Conservation (phyloP, 2,329 filamentous ascomycete species). For the Aspergillus pseudonomiae region DNA sequence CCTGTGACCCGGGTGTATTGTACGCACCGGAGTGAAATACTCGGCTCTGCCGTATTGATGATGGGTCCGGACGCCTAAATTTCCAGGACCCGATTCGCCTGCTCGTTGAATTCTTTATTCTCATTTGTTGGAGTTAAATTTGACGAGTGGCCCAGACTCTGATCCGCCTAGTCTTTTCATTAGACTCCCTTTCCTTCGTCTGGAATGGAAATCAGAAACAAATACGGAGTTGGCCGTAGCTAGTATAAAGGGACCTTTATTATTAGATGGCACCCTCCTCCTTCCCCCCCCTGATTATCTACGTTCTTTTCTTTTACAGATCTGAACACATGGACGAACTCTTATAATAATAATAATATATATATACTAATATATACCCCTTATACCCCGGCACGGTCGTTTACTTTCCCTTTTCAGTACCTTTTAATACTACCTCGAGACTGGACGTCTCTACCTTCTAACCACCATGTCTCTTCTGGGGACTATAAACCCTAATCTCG, state of each 20-base stretch:
- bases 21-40: background rate
- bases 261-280: constrained; percentile 6
- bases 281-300: constrained; percentile 5
- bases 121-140: constrained; percentile 2
- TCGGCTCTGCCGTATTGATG: background rate
- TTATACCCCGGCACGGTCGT: constrained; percentile 6
- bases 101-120: background rate
- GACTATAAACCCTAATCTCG: constrained; percentile 35
- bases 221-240: background rate
- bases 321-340: background rate
- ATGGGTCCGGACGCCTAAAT: constrained; percentile 5
- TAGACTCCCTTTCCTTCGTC: background rate
- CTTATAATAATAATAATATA: background rate
- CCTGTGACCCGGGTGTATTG: background rate
- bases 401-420: constrained; percentile 7
- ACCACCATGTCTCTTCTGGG: constrained; percentile 39
- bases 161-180: background rate
- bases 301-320: constrained; percentile 7
- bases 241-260: constrained; percentile 3
- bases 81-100: constrained; percentile 17
- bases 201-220: background rate
- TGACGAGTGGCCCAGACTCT: constrained; percentile 8
- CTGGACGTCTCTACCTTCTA: constrained; percentile 17
- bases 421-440: constrained; percentile 15
- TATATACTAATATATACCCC: constrained; percentile 11